phyloP scores from a whole-genome alignment of 2,329 filamentous ascomycete genomes.

The Elsinoe australis region DNA sequence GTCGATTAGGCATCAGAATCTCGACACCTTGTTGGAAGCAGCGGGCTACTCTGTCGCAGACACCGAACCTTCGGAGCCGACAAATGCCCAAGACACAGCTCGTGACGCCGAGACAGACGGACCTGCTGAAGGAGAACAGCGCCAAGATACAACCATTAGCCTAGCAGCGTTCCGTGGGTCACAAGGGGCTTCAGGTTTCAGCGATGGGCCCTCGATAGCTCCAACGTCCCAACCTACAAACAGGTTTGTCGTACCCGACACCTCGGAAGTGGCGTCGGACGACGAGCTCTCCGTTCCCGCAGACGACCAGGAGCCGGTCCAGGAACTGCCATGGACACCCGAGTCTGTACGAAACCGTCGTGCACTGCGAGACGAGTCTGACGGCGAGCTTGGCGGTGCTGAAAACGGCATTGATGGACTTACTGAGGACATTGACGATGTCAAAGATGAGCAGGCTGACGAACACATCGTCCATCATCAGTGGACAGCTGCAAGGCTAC shows the following conservation, averaged over 20 bases:
- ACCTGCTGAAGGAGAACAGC: not conserved
- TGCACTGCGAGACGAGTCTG: not conserved
- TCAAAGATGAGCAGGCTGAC: not conserved
- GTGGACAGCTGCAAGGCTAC: slow-evolving; percentile 17
- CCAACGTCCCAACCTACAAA: not conserved
- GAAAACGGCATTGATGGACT: slow-evolving; percentile 22
- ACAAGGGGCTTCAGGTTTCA: not conserved
- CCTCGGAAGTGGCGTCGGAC: not conserved
- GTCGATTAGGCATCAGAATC: slow-evolving; percentile 31
- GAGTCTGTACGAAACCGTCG: not conserved
- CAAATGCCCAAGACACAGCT: not conserved
- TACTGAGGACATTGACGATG: slow-evolving; percentile 19
- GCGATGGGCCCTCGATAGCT: not conserved
- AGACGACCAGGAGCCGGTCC: not conserved
- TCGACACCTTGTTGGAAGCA: slow-evolving; percentile 38
- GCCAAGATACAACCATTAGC: not conserved
- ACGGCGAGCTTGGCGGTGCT: not conserved
- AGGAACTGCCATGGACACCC: slow-evolving; percentile 10
- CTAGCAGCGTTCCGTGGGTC: slow-evolving; percentile 4
- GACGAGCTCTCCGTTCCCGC: not conserved
- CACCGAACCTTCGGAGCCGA: not conserved
- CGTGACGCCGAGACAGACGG: not conserved
- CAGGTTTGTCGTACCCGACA: slow-evolving; percentile 6
- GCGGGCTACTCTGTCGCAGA: slow-evolving; percentile 33
- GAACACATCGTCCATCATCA: not conserved